Percentiles rank a stretch among this genome's conserved stretches.
Conservation (phyloP, 225 moss, liverwort and hornwort genomes). For the Marchantia polymorpha region DNA sequence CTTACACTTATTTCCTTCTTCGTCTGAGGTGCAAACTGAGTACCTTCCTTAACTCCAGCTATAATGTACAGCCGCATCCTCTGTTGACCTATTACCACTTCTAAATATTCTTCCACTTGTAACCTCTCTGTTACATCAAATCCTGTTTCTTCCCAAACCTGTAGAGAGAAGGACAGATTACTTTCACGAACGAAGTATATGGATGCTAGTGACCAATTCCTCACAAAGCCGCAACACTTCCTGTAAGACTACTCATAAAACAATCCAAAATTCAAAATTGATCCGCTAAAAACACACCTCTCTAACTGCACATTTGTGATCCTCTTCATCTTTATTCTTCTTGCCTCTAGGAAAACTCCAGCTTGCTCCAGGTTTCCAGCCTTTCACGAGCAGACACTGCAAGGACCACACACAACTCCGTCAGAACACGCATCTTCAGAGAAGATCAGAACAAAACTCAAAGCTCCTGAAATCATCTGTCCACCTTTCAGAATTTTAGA, state of each 20-base stretch:
- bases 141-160: slow-evolving; percentile 85
- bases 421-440: not conserved
- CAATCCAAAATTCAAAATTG: not conserved
- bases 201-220: too few relatives aligned
- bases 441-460: not conserved
- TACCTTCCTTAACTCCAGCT: slow-evolving; percentile 73
- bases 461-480: not conserved
- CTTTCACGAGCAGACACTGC: slow-evolving; percentile 87
- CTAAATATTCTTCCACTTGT: slow-evolving; percentile 61
- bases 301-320: slow-evolving; percentile 63
- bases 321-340: slow-evolving; percentile 93
- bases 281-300: slow-evolving; percentile 43
- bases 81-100: slow-evolving; percentile 76
- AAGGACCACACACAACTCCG: not conserved
- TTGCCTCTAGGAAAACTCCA: slow-evolving; percentile 99
- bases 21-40: slow-evolving; percentile 73
- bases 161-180: slow-evolving; percentile 1
- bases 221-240: not conserved
- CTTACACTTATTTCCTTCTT: slow-evolving; percentile 96
- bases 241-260: not conserved
- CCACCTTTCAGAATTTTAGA: not conserved
- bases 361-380: slow-evolving; percentile 97
- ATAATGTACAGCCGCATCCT: slow-evolving; percentile 92
- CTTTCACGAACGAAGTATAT: not conserved
- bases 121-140: slow-evolving; percentile 56